A percentile compares a stretch with the other conserved stretches of the same genome.
Evolutionary conservation across 148 eudicot species (phyloP).

Genomic region (Silene latifolia): DNA sequence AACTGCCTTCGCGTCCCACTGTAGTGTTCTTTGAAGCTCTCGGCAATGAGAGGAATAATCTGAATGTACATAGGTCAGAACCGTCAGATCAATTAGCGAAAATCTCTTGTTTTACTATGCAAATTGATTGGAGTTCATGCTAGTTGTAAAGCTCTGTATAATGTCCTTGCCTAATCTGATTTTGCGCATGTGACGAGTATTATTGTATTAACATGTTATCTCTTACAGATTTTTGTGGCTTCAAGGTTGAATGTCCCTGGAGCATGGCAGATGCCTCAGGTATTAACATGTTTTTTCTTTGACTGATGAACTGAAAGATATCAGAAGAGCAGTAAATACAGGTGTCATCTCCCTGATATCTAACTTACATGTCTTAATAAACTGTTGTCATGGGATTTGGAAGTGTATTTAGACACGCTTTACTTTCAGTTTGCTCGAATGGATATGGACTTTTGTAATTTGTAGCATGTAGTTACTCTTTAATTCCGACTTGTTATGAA

Average conservation of each 20-base stretch:
- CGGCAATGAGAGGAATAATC: background rate
- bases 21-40: background rate
- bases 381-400: background rate
- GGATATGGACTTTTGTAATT: background rate
- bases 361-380: background rate
- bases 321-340: no score
- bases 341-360: background rate
- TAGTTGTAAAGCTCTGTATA: background rate
- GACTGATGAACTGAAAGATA: no score
- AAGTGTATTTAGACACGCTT: background rate
- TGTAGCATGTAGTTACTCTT: background rate
- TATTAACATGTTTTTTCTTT: slow-evolving; percentile 9
- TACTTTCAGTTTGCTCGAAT: background rate
- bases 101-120: background rate
- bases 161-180: background rate
- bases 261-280: slow-evolving; percentile 99
- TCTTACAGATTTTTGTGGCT: slow-evolving; percentile 82
- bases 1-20: no score
- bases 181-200: background rate
- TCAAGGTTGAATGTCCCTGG: slow-evolving; percentile 98
- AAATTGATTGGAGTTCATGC: background rate
- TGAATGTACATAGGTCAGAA: background rate
- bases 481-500: background rate
- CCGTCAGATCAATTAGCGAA: background rate
- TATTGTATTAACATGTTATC: background rate